Base-by-base conservation (phyloP, 345 rosid genomes). In the Crucihimalaya himalaica region DNA sequence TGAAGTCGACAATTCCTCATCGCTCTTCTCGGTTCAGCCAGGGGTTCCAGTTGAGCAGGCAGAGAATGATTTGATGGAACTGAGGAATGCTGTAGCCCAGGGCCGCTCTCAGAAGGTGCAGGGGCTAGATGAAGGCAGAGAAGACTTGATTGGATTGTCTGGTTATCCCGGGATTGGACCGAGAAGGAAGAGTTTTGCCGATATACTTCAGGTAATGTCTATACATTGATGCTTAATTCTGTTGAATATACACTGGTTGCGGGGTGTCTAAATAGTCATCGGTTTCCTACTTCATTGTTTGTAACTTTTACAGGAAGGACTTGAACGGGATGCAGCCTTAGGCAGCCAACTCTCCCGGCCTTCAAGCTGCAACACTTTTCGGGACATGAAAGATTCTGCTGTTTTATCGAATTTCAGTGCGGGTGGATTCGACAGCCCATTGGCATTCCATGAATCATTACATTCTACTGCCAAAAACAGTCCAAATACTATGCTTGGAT, bases 131-230 rank as follows among this genome's bases (percentile, higher is more conserved):
- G 81, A 84, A 80, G 81, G 80, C 4, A 75, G 81, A 12, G 84
- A 83, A 63, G 71, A 81, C 42, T 66, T 76, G 48, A 66, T 18
- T 59, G 89, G 83, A 60, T 37, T 77, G 65, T 66, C 85, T 60
- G 78, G 79, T 46, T 52, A 80, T 68, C 23, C 72, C 4, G 89
- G 86, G 40, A 78, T 92, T 78, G 94, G 92, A 14, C 65, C 84
- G 1, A 87, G 96, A 86, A 86, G 91, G 86, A 95, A 86, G 85
- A 95, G 99, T 83, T 92, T 90, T 75, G 92, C 99, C 14, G 97
- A 95, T 86, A 92, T 90, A 73, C 91, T 95, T 80, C 97, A 90
- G 97, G 97, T 90, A 72, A 51, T 50, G 21, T 35, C 57, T 60
- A 32, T 25, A 18, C n/a, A 52, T 60, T 68, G 16, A 11, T 69